Evolutionary conservation across 805 yeast genomes (phyloP).

Genomic region (Kluyveromyces lactis): DNA sequence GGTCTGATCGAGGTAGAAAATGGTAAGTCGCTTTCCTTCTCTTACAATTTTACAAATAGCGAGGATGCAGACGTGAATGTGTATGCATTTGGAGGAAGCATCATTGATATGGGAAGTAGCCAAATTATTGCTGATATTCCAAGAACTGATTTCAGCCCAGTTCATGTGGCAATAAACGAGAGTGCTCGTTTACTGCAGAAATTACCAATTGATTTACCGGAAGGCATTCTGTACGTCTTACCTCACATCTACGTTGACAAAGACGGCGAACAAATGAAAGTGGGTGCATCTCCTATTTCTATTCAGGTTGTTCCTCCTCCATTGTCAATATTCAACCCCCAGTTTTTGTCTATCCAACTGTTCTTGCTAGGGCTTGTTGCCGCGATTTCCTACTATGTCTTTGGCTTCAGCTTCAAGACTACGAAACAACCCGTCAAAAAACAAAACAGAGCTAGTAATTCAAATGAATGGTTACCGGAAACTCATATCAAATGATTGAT

Average conservation of each 20-base stretch:
- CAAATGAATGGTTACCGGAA: constrained; percentile 13
- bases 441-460: constrained; percentile 10
- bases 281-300: constrained; percentile 51
- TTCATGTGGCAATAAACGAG: constrained; percentile 43
- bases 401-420: constrained; percentile 2
- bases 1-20: constrained; percentile 38
- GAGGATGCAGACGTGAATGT: constrained; percentile 44
- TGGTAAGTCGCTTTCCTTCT: constrained; percentile 46
- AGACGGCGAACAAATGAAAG: constrained; percentile 41
- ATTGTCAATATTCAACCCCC: constrained; percentile 65
- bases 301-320: constrained; percentile 54
- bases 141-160: constrained; percentile 54
- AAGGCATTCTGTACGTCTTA: constrained; percentile 48
- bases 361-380: constrained; percentile 43
- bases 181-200: constrained; percentile 46
- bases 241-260: constrained; percentile 51
- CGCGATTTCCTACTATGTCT: constrained; percentile 38
- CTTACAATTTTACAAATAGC: constrained; percentile 44
- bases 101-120: constrained; percentile 48
- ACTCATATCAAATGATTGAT: constrained; percentile 9
- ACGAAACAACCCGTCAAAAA: constrained; percentile 24
- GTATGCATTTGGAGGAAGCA: constrained; percentile 62
- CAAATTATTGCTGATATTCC: constrained; percentile 53
- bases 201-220: constrained; percentile 48
- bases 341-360: constrained; percentile 54